A percentile compares a stretch with the other conserved stretches of the same genome.
Conservation (phyloP, 495 filamentous ascomycete genomes). For the Poronia punctata region DNA sequence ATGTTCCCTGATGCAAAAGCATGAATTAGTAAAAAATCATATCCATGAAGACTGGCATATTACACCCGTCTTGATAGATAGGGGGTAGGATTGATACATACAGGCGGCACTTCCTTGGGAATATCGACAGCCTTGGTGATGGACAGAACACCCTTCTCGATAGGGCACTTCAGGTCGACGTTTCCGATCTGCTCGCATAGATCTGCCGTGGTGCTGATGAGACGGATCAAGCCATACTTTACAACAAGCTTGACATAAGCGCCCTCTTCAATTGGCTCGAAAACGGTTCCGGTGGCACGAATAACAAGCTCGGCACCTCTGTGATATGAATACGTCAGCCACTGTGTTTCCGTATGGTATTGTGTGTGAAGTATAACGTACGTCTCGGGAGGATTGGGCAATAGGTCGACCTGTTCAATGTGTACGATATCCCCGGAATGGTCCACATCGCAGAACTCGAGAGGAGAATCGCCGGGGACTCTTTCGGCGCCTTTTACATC, state of each 20-base stretch:
- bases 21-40: conserved; percentile 3
- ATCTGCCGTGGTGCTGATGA: conserved; percentile 70
- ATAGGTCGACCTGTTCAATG: conserved; percentile 72
- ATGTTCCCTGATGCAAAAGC: conserved; percentile 61
- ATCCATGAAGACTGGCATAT: background rate
- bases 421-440: conserved; percentile 54
- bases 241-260: conserved; percentile 75
- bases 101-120: conserved; percentile 82
- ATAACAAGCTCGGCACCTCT: conserved; percentile 80
- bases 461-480: conserved; percentile 70
- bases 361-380: no score
- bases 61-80: no score
- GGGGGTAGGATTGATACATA: conserved; percentile 41
- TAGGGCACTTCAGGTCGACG: conserved; percentile 82
- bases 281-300: conserved; percentile 64
- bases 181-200: conserved; percentile 84
- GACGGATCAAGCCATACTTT: conserved; percentile 88
- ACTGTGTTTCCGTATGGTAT: no score
- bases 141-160: conserved; percentile 64
- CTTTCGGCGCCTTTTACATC: conserved; percentile 30
- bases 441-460: conserved; percentile 64
- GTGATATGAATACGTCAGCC: conserved; percentile 12
- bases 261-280: conserved; percentile 60
- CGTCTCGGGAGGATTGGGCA: conserved; percentile 82
- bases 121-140: conserved; percentile 78